Evolutionary conservation across 139 green algal species (phyloP).

Genomic region (Tetraselmis chui): DNA sequence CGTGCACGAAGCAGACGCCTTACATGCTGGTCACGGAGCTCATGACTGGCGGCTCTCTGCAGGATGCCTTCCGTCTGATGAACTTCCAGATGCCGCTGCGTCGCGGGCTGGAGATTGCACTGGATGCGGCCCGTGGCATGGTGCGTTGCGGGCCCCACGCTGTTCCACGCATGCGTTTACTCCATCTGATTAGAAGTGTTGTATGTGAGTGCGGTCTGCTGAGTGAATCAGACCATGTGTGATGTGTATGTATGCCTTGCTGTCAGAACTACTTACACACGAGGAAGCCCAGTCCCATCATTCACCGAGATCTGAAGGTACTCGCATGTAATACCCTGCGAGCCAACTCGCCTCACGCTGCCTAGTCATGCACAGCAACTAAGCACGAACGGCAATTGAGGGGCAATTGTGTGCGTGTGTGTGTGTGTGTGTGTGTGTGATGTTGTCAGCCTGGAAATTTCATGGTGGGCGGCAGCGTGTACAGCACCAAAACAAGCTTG

Average conservation of each 20-base stretch:
- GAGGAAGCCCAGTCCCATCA: constrained; percentile 42
- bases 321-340: neutral
- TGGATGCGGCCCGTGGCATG: constrained; percentile 78
- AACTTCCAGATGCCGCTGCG: constrained; percentile 11
- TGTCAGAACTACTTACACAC: constrained; percentile 70
- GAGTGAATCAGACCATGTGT: too few species aligned
- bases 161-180: too few species aligned
- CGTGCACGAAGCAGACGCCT: constrained; percentile 76
- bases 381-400: too few species aligned
- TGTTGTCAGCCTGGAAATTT: constrained; percentile 90
- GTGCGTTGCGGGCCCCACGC: too few species aligned
- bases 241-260: too few species aligned
- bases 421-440: too few species aligned
- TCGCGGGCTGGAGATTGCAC: constrained; percentile 64
- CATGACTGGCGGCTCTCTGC: constrained; percentile 59
- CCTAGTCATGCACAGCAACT: too few species aligned
- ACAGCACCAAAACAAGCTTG: constrained; percentile 44
- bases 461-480: constrained; percentile 67
- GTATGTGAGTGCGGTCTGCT: too few species aligned
- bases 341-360: neutral
- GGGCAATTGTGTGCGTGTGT: too few species aligned
- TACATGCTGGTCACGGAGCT: constrained; percentile 78
- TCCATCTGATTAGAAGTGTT: too few species aligned
- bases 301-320: constrained; percentile 33
- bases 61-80: constrained; percentile 67